Evolutionary conservation across 106 monocot genomes (phyloP), one percentile per base, ranked within the genome.

Genomic region (Dioscorea alata): DNA sequence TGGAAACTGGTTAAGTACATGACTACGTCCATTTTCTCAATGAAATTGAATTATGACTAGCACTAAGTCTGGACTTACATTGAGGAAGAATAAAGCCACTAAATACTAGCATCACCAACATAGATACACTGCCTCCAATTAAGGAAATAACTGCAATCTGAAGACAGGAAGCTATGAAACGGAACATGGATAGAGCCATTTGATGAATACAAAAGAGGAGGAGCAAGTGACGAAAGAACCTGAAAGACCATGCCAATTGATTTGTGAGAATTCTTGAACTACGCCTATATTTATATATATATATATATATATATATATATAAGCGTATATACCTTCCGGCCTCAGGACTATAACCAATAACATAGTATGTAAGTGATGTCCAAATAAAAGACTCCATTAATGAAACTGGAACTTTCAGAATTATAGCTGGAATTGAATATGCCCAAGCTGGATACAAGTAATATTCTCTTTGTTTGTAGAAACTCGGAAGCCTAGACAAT

Each of bases 361-460:
- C 65, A 63, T 78, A 90, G 57, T 94, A 95, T 21, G 88, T 86
- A 48, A 95, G 28, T 22, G 69, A 60, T 48, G 81, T 82, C 91
- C 90, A 95, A 13, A 85, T 23, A 0, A 88, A 68, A 16, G 91
- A 88, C 48, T 88, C 91, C 15, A 86, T 13, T 19, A 95, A 59
- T 33, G 90, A 95, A n/a, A 91, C 50, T 13, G 91, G 91, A 34
- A 95, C 52, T 57, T 86, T 95, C n/a, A 91, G 49, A 19, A 95
- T 53, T 48, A 67, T 49, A 51, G 78, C 49, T 57, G 91, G 86
- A 71, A 91, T 66, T 67, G 91, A 49, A 73, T 86, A 95, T 56
- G 91, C 81, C 94, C 91, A 91, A 17, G 88, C 91, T 31, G 94
- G 94, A 66, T 95, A 95, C 65, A 95, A 91, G 73, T 81, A 81